Percentiles rank a stretch among this genome's conserved stretches.
These are phyloP conservation scores for Heracleum sosnowskyi DNA, from an alignment of 129 eudicot genomes.

Conservation along the genomic window DNA sequence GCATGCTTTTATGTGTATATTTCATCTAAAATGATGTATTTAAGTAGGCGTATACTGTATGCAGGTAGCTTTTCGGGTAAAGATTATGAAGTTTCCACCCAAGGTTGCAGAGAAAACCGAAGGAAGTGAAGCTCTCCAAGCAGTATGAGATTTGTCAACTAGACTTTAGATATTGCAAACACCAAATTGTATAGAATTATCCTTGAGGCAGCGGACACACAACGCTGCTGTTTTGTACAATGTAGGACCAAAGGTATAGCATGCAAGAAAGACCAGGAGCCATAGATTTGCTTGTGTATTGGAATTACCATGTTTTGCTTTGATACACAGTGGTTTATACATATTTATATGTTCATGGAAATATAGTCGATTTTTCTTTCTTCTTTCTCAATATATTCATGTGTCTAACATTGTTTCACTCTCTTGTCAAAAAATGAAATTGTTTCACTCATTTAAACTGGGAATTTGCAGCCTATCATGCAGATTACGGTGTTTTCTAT, in stretches of 20 bases:
- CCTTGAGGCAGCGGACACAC: slow-evolving; percentile 12
- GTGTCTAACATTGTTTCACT: neutral
- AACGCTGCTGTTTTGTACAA: slow-evolving; percentile 15
- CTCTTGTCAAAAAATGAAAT: too few species aligned
- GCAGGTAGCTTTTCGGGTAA: slow-evolving; percentile 80
- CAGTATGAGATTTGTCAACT: slow-evolving; percentile 28
- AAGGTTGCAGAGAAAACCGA: slow-evolving; percentile 23
- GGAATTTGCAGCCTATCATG: neutral
- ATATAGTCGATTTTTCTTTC: neutral
- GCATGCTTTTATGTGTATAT: neutral
- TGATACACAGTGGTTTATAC: neutral
- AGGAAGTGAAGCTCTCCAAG: slow-evolving; percentile 37
- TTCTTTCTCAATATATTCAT: neutral
- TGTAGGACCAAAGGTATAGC: slow-evolving; percentile 11
- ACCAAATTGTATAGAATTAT: slow-evolving; percentile 46
- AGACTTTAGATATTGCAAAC: slow-evolving; percentile 3
- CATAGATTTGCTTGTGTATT: neutral
- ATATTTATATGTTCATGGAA: neutral
- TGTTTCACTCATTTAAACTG: neutral
- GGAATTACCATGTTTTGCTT: neutral
- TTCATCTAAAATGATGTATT: neutral
- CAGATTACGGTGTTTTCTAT: neutral
- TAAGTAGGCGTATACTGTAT: neutral
- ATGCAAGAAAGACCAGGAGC: neutral
- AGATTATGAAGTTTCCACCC: slow-evolving; percentile 45